Base-by-base conservation (phyloP, 1,139 yeast species). In the Blastobotrys capitulatus region DNA sequence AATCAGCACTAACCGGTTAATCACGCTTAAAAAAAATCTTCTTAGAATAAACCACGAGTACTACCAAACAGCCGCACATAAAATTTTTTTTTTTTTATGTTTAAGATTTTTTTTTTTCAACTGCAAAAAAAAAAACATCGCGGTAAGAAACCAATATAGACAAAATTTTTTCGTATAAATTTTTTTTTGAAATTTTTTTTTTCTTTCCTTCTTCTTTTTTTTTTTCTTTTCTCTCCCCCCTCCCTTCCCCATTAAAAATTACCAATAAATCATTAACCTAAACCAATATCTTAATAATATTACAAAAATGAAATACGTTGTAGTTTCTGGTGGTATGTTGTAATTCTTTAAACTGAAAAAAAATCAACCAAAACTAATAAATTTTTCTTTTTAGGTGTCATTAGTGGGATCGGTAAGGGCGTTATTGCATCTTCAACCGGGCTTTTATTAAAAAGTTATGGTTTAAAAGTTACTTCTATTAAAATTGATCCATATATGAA, bases 401-500 rank as follows among this genome's bases (percentile, higher is more conserved):
- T 92, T 62, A 87, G 96, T 60, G 98, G 99, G 73, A 92, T 92
- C 67, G 99, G 99, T 68, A 92, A 92, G 71, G 99, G 97, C 68
- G 97, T 90, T 57, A 77, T 90, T 54, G 95, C 99, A 52, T 89
- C 97, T 37, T 88, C 97, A 52, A 92, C 98, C 27, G 99, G 99
- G 52, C 81, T 94, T 71, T 72, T 92, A 59, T 79, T 94, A 71
- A 94, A 94, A 72, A 90, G 98, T 48, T 73, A 88, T 56, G 99
- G 99, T 49, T 78, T 86, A 63, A 83, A 95, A 68, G 98, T 90
- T 54, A 90, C 98, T 6, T 89, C 97, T 15, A 92, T 94, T 74
- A 92, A 92, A 71, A 92, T 92, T 64, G 99, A 92, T 73, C 99
- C 99, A 41, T 92, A 92, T 72, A 87, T 92, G 95, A 92, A 92